A percentile compares a stretch with the other conserved stretches of the same genome.
Evolutionary conservation across 176 grass and related monocot species (phyloP).

Genomic region (Aegilops bicornis): DNA sequence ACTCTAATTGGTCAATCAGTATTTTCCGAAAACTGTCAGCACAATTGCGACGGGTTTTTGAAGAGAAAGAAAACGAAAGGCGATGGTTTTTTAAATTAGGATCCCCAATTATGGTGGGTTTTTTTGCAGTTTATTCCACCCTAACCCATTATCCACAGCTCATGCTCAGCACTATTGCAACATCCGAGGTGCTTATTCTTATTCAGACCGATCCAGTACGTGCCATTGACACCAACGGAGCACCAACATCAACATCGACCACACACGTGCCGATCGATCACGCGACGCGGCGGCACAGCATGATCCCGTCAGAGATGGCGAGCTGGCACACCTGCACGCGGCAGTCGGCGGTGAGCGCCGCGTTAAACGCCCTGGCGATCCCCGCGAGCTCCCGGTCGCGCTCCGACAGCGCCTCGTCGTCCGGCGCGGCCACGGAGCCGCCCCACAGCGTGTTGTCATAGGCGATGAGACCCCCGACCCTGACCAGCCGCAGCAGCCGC

Average conservation of each 20-base stretch:
- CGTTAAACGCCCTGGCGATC: constrained; percentile 41
- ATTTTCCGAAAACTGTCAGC: no score
- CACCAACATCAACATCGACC: not conserved
- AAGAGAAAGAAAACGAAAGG: no score
- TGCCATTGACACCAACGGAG: not conserved
- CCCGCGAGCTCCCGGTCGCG: constrained; percentile 6
- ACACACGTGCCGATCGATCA: constrained; percentile 9
- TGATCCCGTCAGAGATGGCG: constrained; percentile 64
- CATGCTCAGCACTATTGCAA: no score
- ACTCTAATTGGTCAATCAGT: no score
- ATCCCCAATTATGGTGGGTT: no score
- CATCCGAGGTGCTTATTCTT: not conserved
- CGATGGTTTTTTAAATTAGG: no score
- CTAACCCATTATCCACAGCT: no score
- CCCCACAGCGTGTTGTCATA: constrained; percentile 62
- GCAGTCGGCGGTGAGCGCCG: constrained; percentile 36
- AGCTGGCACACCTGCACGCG: constrained; percentile 62
- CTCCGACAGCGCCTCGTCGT: constrained; percentile 23
- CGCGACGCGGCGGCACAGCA: constrained; percentile 52
- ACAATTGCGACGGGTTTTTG: no score
- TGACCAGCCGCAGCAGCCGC: constrained; percentile 51
- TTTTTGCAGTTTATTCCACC: no score
- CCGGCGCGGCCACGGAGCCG: constrained; percentile 36
- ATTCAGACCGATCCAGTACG: not conserved
- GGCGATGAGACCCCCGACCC: constrained; percentile 56